Percentiles rank a stretch among this genome's conserved stretches.
Conservation (phyloP, 257 asterid genomes). For the Jaltomata sinuosa region DNA sequence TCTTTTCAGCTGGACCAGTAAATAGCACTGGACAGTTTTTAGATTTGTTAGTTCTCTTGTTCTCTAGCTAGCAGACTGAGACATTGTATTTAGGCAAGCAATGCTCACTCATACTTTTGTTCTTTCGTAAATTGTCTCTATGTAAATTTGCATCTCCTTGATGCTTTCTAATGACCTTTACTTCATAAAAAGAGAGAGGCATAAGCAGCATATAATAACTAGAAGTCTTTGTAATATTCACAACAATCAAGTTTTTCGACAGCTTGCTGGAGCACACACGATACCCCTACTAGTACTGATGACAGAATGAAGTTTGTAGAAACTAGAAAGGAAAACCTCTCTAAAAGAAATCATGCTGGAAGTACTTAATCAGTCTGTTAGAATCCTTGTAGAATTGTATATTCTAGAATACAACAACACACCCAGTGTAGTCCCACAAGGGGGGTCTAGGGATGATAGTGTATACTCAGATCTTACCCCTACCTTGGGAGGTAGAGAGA, state of each 20-base stretch:
- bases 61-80: not conserved
- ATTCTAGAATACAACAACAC: no score
- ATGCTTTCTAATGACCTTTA: not conserved
- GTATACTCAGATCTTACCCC: no score
- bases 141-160: not conserved
- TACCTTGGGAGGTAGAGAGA: no score
- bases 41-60: not conserved
- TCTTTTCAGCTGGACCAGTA: not conserved
- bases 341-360: not conserved
- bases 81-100: not conserved
- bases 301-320: not conserved
- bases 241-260: not conserved
- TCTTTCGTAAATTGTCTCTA: not conserved
- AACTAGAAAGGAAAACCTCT: not conserved
- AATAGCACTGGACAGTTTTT: not conserved
- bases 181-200: not conserved
- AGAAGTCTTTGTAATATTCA: not conserved
- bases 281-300: not conserved
- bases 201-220: not conserved
- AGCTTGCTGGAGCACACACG: not conserved
- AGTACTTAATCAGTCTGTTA: no score
- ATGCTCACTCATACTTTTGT: not conserved
- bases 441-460: no score
- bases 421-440: no score
- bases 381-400: no score